phyloP scores from a whole-genome alignment of 352 stramenopile genomes.

The Globisporangium canariense region DNA sequence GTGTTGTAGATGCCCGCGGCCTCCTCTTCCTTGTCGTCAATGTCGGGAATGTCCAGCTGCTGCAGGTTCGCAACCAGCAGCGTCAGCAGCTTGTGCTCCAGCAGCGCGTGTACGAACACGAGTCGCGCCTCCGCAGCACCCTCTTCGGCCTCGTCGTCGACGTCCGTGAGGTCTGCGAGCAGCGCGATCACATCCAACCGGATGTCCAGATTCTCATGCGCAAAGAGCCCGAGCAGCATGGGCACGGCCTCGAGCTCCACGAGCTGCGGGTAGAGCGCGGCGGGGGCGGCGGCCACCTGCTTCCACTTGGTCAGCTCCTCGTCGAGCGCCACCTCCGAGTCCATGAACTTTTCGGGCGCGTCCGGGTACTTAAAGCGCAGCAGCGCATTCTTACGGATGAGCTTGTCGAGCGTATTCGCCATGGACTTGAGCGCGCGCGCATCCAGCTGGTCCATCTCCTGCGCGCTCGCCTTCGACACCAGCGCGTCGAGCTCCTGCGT shows the following conservation, averaged over 20 bases:
- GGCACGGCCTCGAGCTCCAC: conserved; percentile 61
- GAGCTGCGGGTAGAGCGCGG: conserved; percentile 53
- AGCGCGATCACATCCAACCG: conserved; percentile 50
- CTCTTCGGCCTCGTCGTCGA: conserved; percentile 33
- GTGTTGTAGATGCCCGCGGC: conserved; percentile 67
- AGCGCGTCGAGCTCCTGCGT: conserved; percentile 40
- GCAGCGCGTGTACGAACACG: conserved; percentile 45
- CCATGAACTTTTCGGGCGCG: conserved; percentile 77
- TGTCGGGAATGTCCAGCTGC: conserved; percentile 26
- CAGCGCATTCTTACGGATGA: conserved; percentile 74
- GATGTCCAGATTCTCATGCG: conserved; percentile 84
- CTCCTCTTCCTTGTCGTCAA: conserved; percentile 59
- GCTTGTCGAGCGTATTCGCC: conserved; percentile 59
- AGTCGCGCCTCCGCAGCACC: conserved; percentile 37
- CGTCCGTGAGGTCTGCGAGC: conserved; percentile 68
- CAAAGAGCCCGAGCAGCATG: conserved; percentile 70
- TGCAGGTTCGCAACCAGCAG: conserved; percentile 48
- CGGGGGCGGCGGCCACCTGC: conserved; percentile 54
- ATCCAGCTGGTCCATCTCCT: conserved; percentile 56
- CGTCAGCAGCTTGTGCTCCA: conserved; percentile 57
- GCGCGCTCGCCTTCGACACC: conserved; percentile 38
- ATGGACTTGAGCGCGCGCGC: conserved; percentile 71
- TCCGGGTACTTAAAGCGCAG: conserved; percentile 76
- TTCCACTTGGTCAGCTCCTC: conserved; percentile 51
- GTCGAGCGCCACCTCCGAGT: conserved; percentile 76